These are phyloP conservation scores for Colletotrichum lupini DNA, from an alignment of 2,329 filamentous ascomycete genomes.

Conservation along the genomic window DNA sequence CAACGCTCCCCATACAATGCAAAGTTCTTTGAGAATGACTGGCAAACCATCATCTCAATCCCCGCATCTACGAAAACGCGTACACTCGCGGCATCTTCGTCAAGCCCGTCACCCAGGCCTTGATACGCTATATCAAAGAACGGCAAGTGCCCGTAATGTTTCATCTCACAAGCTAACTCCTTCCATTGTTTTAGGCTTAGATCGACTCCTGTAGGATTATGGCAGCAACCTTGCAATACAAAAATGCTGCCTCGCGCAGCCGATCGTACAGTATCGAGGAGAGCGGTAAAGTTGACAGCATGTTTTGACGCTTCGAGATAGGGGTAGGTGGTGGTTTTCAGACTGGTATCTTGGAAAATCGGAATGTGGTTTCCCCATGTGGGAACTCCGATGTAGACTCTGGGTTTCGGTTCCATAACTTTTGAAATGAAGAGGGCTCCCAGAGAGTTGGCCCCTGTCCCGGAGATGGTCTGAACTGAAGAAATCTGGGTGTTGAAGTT, in stretches of 20 bases:
- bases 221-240: slow-evolving; percentile 49
- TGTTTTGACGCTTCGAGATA: slow-evolving; percentile 43
- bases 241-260: slow-evolving; percentile 47
- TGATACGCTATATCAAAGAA: slow-evolving; percentile 52
- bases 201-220: slow-evolving; percentile 50
- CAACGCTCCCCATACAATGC: slow-evolving; percentile 49
- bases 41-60: slow-evolving; percentile 46
- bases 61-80: slow-evolving; percentile 40
- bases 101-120: slow-evolving; percentile 46
- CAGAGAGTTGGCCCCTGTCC: slow-evolving; percentile 50
- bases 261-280: slow-evolving; percentile 38
- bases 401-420: slow-evolving; percentile 37
- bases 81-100: slow-evolving; percentile 46
- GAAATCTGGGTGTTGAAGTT: slow-evolving; percentile 39
- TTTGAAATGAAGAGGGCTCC: slow-evolving; percentile 45
- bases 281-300: slow-evolving; percentile 41
- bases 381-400: slow-evolving; percentile 45
- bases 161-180: slow-evolving; percentile 39
- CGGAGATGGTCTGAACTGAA: slow-evolving; percentile 51
- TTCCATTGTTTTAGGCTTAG: slow-evolving; percentile 45
- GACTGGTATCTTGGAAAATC: slow-evolving; percentile 44
- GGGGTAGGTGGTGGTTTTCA: slow-evolving; percentile 42
- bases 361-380: slow-evolving; percentile 49
- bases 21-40: slow-evolving; percentile 54
- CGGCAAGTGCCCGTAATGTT: slow-evolving; percentile 41